Percentiles rank a stretch among this genome's conserved stretches.
phyloP scores from a whole-genome alignment of 2,329 filamentous ascomycete species.

The Diaporthe capsici region DNA sequence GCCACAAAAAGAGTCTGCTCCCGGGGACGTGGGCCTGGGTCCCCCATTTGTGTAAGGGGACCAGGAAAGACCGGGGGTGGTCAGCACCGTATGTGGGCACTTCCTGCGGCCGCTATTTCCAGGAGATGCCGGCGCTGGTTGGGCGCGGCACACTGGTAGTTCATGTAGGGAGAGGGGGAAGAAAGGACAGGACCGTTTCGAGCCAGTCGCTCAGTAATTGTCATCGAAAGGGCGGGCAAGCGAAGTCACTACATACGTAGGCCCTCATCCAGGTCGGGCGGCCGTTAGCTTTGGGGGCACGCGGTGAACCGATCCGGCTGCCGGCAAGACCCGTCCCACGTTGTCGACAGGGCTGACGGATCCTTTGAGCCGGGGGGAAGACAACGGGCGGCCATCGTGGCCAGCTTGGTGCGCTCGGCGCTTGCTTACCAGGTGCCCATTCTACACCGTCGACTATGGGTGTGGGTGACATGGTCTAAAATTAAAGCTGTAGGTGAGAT shows the following conservation, averaged over 20 bases:
- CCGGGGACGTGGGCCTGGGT: slow-evolving; percentile 34
- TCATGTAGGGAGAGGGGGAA: no score
- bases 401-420: neutral
- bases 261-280: neutral
- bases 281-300: neutral
- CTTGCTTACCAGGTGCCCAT: no score
- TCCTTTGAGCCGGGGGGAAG: neutral
- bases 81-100: slow-evolving; percentile 30
- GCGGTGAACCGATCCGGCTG: neutral
- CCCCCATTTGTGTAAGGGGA: neutral
- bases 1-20: neutral
- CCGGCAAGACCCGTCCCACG: slow-evolving; percentile 33
- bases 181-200: neutral
- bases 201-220: neutral
- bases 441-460: neutral
- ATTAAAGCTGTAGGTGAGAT: no score
- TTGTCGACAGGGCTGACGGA: slow-evolving; percentile 23
- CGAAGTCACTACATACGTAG: neutral
- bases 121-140: neutral
- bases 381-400: slow-evolving; percentile 18
- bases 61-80: neutral
- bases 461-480: neutral
- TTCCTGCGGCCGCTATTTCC: neutral
- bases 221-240: neutral
- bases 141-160: neutral